Evolutionary conservation across 1,284 basidiomycete genomes (phyloP).

Genomic region (Lentinula novae-zelandiae): DNA sequence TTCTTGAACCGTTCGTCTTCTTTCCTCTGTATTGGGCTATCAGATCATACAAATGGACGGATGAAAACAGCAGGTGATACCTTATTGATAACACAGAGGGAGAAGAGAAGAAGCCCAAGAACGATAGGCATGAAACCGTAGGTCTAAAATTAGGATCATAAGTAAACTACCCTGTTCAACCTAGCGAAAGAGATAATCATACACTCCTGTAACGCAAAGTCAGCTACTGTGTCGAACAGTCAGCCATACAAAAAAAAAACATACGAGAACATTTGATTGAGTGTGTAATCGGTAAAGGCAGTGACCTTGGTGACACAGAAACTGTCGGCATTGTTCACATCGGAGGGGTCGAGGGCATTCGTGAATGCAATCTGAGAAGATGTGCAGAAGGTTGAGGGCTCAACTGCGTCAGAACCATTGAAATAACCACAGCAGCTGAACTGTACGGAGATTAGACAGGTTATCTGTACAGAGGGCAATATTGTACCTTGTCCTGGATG

Average conservation of each 20-base stretch:
- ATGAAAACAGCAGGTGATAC: conserved; percentile 31
- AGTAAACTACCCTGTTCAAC: not conserved
- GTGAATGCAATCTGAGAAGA: conserved; percentile 43
- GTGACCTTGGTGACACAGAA: conserved; percentile 71
- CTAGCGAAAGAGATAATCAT: not conserved
- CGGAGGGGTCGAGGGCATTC: conserved; percentile 35
- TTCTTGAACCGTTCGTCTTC: conserved; percentile 79
- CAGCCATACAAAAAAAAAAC: conserved; percentile 24
- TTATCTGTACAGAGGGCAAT: not conserved
- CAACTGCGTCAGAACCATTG: conserved; percentile 54
- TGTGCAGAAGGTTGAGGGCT: conserved; percentile 60
- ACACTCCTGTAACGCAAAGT: conserved; percentile 3
- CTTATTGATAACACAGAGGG: conserved; percentile 82
- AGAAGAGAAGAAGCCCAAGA: conserved; percentile 68
- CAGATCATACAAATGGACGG: conserved; percentile 10
- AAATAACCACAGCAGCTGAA: conserved; percentile 84
- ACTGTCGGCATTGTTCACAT: conserved; percentile 36
- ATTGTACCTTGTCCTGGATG: conserved; percentile 69
- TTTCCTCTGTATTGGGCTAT: conserved; percentile 48
- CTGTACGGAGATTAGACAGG: conserved; percentile 30
- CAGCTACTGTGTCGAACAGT: not conserved
- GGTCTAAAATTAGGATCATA: conserved; percentile 25
- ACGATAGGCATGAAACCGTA: conserved; percentile 86
- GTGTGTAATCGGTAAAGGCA: conserved; percentile 58
- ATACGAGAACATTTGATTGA: conserved; percentile 81